Evolutionary conservation across 306 rosid species (phyloP), one percentile per base, ranked within the genome.

Genomic region (Vigna radiata): DNA sequence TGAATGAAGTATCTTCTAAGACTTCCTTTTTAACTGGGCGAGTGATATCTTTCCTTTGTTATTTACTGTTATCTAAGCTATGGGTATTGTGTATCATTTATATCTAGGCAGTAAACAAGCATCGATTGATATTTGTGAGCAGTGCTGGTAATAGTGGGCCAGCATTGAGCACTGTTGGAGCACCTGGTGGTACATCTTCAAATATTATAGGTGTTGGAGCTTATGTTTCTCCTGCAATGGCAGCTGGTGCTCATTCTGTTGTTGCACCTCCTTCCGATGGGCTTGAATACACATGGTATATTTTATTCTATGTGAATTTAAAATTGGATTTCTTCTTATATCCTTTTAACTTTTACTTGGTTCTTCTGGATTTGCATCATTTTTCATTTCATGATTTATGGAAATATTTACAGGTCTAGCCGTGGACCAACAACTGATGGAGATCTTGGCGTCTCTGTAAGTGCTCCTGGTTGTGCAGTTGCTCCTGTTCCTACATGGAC

Each of bases 141-240:
- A 95, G 97, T 84, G 99, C 99, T 81, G 99, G 97, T 72, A 95
- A 95, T 85, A 90, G 86, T 86, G 99, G 99, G 73, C 99, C 99
- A 62, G 99, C 99, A 58, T 86, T 95, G 89, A 95, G 86, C 85
- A 95, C 99, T 75, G 99, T 95, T 70, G 98, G 98, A 77, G 97
- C 98, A 66, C 98, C 98, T 85, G 99, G 99, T 63, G 99, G 97
- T 77, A 95, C 99, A 56, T 79, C 96, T 75, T 89, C 99, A 80
- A 85, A 91, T 82, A 92, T 95, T 76, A 92, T 95, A 48, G 97
- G 99, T 72, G 89, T 95, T 77, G 97, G 99, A 39, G 99, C 99
- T 8, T 95, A 90, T 78, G 94, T 95, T 84, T 95, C 99, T 78
- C 99, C 97, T 50, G 89, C 93, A 60, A 95, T 95, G 99, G 99